These are phyloP conservation scores for Tylopilus balloui DNA, from an alignment of 768 basidiomycete genomes.

Conservation along the genomic window DNA sequence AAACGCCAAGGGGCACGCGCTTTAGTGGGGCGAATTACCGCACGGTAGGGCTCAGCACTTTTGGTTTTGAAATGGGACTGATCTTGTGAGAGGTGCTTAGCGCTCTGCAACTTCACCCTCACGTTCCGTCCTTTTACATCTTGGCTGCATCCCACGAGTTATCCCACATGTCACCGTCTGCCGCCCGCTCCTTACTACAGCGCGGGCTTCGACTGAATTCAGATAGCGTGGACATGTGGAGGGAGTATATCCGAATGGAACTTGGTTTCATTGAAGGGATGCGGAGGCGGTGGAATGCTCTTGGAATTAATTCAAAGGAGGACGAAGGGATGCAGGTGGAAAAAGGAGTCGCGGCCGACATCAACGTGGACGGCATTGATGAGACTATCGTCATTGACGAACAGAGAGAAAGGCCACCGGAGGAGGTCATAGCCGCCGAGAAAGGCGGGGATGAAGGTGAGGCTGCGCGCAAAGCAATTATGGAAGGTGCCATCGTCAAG, in stretches of 20 bases:
- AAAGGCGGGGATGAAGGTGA: constrained; percentile 45
- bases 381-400: constrained; percentile 20
- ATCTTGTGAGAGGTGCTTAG: constrained; percentile 35
- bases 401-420: constrained; percentile 21
- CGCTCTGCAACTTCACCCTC: constrained; percentile 85
- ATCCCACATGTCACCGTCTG: constrained; percentile 63
- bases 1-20: constrained; percentile 75
- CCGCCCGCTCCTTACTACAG: constrained; percentile 79
- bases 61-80: background rate
- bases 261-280: constrained; percentile 79
- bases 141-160: constrained; percentile 83
- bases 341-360: constrained; percentile 26
- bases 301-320: constrained; percentile 50
- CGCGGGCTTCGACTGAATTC: constrained; percentile 78
- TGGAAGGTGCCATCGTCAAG: constrained; percentile 77
- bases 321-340: constrained; percentile 11
- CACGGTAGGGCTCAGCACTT: constrained; percentile 49
- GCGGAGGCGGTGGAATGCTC: constrained; percentile 70
- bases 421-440: constrained; percentile 28
- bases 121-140: constrained; percentile 72
- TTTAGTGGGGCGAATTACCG: constrained; percentile 77
- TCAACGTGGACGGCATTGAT: constrained; percentile 15
- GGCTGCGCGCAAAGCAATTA: constrained; percentile 59
- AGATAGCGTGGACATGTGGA: constrained; percentile 75
- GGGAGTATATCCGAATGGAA: constrained; percentile 89